phyloP scores from a whole-genome alignment of 1,139 yeast species.

The Sugiyamaella paludigena region DNA sequence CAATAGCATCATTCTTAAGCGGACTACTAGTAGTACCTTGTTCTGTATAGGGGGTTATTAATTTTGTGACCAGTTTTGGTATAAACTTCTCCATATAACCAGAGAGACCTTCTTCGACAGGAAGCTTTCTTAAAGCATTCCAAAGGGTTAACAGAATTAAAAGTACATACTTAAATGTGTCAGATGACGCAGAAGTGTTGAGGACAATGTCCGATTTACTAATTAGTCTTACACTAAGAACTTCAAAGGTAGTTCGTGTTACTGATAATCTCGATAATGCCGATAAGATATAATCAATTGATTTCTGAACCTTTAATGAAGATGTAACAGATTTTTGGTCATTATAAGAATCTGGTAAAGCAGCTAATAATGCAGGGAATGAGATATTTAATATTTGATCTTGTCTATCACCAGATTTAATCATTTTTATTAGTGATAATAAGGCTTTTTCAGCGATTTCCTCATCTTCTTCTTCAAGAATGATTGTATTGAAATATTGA shows the following conservation, averaged over 20 bases:
- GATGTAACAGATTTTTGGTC: constrained; percentile 1
- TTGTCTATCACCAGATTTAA: constrained; percentile 40
- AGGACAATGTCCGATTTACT: constrained; percentile 29
- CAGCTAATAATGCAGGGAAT: constrained; percentile 57
- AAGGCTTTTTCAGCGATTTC: constrained; percentile 42
- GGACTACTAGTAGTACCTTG: constrained; percentile 9
- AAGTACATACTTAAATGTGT: constrained; percentile 22
- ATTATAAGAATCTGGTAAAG: constrained; percentile 45
- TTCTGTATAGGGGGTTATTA: constrained; percentile 15
- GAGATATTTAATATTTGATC: constrained; percentile 55
- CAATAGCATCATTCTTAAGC: constrained; percentile 17
- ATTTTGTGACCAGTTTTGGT: constrained; percentile 25
- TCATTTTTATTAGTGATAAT: constrained; percentile 51
- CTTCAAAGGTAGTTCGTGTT: constrained; percentile 36
- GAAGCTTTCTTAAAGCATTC: constrained; percentile 23
- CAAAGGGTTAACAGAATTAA: constrained; percentile 26
- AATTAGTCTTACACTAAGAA: constrained; percentile 37
- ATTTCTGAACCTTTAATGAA: constrained; percentile 16
- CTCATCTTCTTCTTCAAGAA: constrained; percentile 45
- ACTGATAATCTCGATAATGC: constrained; percentile 36
- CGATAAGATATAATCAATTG: constrained; percentile 29
- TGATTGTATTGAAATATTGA: constrained; percentile 63
- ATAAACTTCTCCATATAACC: constrained; percentile 23
- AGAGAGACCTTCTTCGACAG: constrained; percentile 6
- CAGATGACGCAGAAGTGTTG: constrained; percentile 4